phyloP scores from a whole-genome alignment of 257 asterid species.

The Solanum peruvianum region DNA sequence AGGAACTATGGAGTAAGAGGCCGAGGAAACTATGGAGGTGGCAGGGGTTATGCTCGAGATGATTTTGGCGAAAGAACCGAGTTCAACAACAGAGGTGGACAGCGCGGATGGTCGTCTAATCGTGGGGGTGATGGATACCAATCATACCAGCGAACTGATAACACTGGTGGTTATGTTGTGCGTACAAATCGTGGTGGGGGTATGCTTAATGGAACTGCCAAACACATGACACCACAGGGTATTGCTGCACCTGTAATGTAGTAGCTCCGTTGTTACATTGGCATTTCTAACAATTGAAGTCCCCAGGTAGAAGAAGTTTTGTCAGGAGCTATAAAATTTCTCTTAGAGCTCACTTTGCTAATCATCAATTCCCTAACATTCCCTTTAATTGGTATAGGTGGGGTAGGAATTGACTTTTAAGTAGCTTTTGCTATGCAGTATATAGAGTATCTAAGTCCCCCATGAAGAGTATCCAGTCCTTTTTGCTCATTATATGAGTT shows the following conservation, averaged over 20 bases:
- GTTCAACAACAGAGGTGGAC: constrained; percentile 45
- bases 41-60: constrained; percentile 48
- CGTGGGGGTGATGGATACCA: constrained; percentile 46
- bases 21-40: constrained; percentile 63
- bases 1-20: constrained; percentile 81
- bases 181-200: constrained; percentile 34
- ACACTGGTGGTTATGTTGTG: constrained; percentile 12
- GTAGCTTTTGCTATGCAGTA: constrained; percentile 3
- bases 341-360: background rate
- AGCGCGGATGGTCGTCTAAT: constrained; percentile 39
- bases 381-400: constrained; percentile 4
- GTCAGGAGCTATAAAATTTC: background rate
- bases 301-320: background rate
- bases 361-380: background rate
- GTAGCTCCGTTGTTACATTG: background rate
- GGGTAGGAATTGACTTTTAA: constrained; percentile 18
- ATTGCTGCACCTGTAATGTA: background rate
- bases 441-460: background rate
- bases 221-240: background rate
- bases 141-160: constrained; percentile 26
- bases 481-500: background rate
- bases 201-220: background rate
- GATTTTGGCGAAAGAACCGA: constrained; percentile 53
- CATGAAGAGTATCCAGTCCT: background rate
- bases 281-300: background rate